A percentile compares a stretch with the other conserved stretches of the same genome.
Conservation (phyloP, 1,139 yeast species). For the Torulaspora globosa region DNA sequence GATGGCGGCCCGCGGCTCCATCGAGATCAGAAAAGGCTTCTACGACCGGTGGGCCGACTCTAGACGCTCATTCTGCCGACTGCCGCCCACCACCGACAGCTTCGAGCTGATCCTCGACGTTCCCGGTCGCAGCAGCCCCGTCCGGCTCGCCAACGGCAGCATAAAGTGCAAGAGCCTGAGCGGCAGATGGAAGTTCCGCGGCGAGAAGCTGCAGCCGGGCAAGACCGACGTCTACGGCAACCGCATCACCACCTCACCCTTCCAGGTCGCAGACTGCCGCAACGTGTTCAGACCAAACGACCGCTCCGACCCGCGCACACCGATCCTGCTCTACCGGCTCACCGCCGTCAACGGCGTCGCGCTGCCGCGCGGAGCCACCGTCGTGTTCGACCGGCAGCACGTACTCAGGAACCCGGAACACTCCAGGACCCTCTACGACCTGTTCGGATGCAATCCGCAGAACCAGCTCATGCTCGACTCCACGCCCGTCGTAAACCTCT, state of each 20-base stretch:
- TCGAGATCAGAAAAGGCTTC: constrained; percentile 25
- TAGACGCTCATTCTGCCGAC: constrained; percentile 11
- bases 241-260: constrained; percentile 6
- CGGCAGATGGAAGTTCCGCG: constrained; percentile 23
- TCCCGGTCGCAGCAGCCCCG: constrained; percentile 14
- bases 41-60: constrained; percentile 27
- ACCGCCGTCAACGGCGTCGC: constrained; percentile 24
- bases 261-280: constrained; percentile 10
- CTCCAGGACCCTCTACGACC: constrained; percentile 6
- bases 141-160: constrained; percentile 12
- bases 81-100: constrained; percentile 20
- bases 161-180: constrained; percentile 16
- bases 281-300: constrained; percentile 9
- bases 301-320: constrained; percentile 5
- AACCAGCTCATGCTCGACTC: constrained; percentile 28
- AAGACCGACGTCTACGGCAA: constrained; percentile 25
- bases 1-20: constrained; percentile 15
- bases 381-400: constrained; percentile 14
- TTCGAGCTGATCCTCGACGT: constrained; percentile 25
- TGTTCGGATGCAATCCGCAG: constrained; percentile 24
- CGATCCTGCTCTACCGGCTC: constrained; percentile 17
- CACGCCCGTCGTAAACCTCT: constrained; percentile 26
- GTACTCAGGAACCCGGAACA: constrained; percentile 10
- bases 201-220: constrained; percentile 24
- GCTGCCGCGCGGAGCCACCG: constrained; percentile 16